A percentile compares a stretch with the other conserved stretches of the same genome.
Conservation (phyloP, 2,329 filamentous ascomycete genomes). For the Aplosporella prunicola region DNA sequence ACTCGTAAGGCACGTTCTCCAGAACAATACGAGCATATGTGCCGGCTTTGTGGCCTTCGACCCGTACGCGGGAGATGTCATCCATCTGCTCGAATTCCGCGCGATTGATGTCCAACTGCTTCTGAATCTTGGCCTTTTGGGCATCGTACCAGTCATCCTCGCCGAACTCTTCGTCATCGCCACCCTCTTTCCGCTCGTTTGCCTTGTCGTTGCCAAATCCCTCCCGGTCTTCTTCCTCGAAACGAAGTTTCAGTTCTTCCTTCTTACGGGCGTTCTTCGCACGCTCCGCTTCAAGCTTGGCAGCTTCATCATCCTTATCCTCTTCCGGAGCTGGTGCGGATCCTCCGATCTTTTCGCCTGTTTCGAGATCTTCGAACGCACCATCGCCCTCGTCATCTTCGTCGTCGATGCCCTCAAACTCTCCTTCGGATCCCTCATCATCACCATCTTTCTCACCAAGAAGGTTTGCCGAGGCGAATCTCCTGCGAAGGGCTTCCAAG, state of each 20-base stretch:
- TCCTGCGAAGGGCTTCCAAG: conserved; percentile 61
- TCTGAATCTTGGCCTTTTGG: conserved; percentile 89
- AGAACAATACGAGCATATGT: conserved; percentile 89
- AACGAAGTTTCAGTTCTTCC: conserved; percentile 86
- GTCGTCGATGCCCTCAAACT: conserved; percentile 48
- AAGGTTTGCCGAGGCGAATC: conserved; percentile 65
- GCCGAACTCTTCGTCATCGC: conserved; percentile 69
- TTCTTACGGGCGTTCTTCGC: conserved; percentile 85
- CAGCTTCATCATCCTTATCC: conserved; percentile 32
- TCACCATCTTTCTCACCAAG: conserved; percentile 35
- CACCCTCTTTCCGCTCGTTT: conserved; percentile 59
- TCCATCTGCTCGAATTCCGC: conserved; percentile 85
- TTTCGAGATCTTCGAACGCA: conserved; percentile 78
- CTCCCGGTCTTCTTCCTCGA: conserved; percentile 97
- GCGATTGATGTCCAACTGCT: conserved; percentile 94
- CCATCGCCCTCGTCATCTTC: conserved; percentile 65
- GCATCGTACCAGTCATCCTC: conserved; percentile 99
- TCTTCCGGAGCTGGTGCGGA: conserved; percentile 32
- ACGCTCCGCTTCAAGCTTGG: conserved; percentile 72
- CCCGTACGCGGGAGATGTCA: conserved; percentile 67
- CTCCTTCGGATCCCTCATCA: conserved; percentile 41
- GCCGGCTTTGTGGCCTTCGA: conserved; percentile 85
- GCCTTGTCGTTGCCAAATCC: conserved; percentile 88
- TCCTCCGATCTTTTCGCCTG: conserved; percentile 51
- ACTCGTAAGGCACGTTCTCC: conserved; percentile 83